Evolutionary conservation across 108 stramenopile species (phyloP).

Genomic region (Cyclotella atomus): DNA sequence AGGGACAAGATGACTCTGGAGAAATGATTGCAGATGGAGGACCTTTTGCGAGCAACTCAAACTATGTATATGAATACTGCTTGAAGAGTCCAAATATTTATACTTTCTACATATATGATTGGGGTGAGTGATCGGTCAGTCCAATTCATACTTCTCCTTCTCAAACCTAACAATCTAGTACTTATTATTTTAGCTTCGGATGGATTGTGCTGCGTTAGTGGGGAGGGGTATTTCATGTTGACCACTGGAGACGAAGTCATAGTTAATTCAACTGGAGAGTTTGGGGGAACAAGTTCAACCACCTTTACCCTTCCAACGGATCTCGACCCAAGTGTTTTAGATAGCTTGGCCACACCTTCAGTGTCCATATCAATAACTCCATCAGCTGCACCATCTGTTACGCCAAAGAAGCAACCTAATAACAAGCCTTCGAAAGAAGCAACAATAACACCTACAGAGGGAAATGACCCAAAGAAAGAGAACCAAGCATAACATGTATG

Average conservation of each 20-base stretch:
- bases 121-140: constrained; percentile 1
- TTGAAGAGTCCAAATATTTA: constrained; percentile 27
- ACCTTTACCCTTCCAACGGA: constrained; percentile 30
- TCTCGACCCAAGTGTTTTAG: background rate
- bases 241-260: constrained; percentile 28
- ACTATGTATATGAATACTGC: constrained; percentile 33
- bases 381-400: background rate
- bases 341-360: background rate
- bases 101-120: constrained; percentile 40
- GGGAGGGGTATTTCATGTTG: constrained; percentile 27
- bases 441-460: too few relatives aligned
- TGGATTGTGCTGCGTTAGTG: constrained; percentile 33
- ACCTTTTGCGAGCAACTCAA: constrained; percentile 31
- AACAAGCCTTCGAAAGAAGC: background rate
- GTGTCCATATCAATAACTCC: background rate
- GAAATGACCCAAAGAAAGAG: background rate
- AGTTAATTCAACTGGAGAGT: constrained; percentile 21
- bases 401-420: background rate
- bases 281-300: constrained; percentile 28
- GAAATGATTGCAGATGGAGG: constrained; percentile 37
- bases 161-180: background rate
- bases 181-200: background rate
- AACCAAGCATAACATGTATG: background rate
- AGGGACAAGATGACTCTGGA: constrained; percentile 20
- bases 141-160: background rate